Conservation (phyloP, 1,284 basidiomycete species). For the Rhodofomes roseus region DNA sequence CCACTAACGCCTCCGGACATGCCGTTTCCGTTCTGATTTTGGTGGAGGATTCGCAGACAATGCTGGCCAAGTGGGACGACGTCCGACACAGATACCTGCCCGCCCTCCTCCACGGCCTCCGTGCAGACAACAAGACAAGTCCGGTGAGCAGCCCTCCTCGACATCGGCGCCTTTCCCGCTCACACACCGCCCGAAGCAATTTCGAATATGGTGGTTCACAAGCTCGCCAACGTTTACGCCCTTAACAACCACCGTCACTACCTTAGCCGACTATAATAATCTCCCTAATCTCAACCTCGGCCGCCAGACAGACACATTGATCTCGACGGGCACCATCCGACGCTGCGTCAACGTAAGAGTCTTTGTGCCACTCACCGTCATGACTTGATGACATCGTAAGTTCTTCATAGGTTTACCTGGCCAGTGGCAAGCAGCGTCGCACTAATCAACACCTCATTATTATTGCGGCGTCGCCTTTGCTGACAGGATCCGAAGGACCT, state of each 20-base stretch:
- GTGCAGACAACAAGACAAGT: conserved; percentile 33
- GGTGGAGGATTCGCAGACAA: conserved; percentile 56
- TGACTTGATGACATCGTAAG: conserved; percentile 1
- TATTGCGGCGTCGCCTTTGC: conserved; percentile 43
- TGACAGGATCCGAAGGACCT: conserved; percentile 24
- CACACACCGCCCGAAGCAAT: conserved; percentile 5
- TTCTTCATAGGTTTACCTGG: conserved; percentile 34
- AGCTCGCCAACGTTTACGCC: conserved; percentile 21
- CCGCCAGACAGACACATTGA: conserved; percentile 8
- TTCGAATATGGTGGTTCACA: conserved; percentile 39
- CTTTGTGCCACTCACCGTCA: neutral
- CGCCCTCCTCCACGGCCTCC: conserved; percentile 41
- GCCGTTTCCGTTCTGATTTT: conserved; percentile 50
- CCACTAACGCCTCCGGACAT: conserved; percentile 34
- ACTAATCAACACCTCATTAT: conserved; percentile 52
- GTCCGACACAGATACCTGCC: conserved; percentile 51
- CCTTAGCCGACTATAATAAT: conserved; percentile 12
- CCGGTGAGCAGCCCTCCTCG: conserved; percentile 27
- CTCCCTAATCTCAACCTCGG: conserved; percentile 17
- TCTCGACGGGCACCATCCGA: conserved; percentile 17
- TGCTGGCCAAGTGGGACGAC: conserved; percentile 50
- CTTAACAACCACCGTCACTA: conserved; percentile 10
- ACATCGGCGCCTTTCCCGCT: conserved; percentile 5
- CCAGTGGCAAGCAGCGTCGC: conserved; percentile 32
- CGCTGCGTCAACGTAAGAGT: conserved; percentile 18